These are phyloP conservation scores for Rhodamnia argentea DNA, from an alignment of 345 rosid genomes.

Conservation along the genomic window DNA sequence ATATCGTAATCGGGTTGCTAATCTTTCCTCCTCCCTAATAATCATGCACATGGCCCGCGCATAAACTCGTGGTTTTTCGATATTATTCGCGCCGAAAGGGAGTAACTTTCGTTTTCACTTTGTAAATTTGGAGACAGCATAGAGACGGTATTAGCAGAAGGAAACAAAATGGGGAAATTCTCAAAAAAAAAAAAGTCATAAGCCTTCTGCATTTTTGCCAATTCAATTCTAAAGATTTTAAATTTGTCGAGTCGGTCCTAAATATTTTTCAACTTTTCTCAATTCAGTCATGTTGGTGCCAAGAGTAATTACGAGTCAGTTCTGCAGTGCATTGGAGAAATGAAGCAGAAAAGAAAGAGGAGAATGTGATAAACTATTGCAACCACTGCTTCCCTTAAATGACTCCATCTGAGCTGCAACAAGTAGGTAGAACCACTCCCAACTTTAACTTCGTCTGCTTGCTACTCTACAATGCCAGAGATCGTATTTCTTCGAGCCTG, in stretches of 20 bases:
- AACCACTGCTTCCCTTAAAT: neutral
- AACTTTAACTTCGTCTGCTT: neutral
- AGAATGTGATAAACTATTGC: neutral
- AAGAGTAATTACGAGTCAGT: neutral
- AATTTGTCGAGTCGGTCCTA: too few species aligned
- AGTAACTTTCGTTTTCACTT: neutral
- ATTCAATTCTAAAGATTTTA: too few species aligned
- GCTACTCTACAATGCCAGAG: neutral
- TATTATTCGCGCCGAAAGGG: neutral
- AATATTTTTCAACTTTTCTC: too few species aligned
- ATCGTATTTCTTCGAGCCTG: neutral
- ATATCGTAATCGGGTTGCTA: neutral
- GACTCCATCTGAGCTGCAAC: neutral
- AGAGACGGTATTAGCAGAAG: neutral
- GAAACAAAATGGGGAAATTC: neutral
- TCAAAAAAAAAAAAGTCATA: too few species aligned
- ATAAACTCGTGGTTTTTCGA: neutral
- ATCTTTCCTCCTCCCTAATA: neutral
- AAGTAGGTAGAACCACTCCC: neutral
- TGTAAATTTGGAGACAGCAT: neutral
- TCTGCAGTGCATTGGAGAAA: neutral
- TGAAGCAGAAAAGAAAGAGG: neutral
- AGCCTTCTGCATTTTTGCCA: too few species aligned
- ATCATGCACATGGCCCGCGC: neutral
- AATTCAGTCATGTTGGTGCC: too few species aligned